Evolutionary conservation across 2,329 filamentous ascomycete genomes (phyloP), one percentile per base, ranked within the genome.

Genomic region (Apiospora koreana): DNA sequence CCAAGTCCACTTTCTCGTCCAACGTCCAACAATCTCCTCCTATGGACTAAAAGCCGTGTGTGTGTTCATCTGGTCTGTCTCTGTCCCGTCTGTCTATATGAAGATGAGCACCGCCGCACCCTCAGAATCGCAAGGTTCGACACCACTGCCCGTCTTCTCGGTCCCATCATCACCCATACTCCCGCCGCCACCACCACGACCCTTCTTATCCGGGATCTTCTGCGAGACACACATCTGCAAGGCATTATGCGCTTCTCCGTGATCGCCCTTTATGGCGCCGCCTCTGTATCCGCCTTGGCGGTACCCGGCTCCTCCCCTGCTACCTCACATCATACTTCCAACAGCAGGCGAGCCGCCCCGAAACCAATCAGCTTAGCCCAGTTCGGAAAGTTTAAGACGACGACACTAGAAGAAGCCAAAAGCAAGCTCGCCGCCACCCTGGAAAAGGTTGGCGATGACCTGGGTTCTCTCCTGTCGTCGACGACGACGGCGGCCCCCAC

Each of bases 341-440:
- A 12, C 41, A 43, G 41, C 67, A 25, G 42, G 31, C 35, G 31
- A 42, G 41, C 31, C 48, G 25, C 54, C 46, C 48, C 46, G 48
- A 75, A 73, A 38, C 70, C 74, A 42, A 73, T 79, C 69, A 74
- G 78, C 68, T 72, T 79, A 48, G 69, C 69, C 1, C 70, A 69
- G 50, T 78, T 79, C 70, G 75, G 75, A 66, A 72, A 72, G 69
- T 79, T 79, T 70, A 74, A 76, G n/a, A 79, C 75, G 25, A 75
- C 75, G 62, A 73, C 76, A 3, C 75, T 77, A 25, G 71, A 77
- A 62, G 68, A 76, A 45, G 77, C 75, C 67, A 70, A 75, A 23
- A 65, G 72, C 46, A 69, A 76, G 46, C 69, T 74, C 23, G 71
- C 72, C n/a, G 64, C 38, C 41, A 41, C 64, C 9, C 64, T 66